Conservation (phyloP, 805 yeast species). For the Ogataea neopini region DNA sequence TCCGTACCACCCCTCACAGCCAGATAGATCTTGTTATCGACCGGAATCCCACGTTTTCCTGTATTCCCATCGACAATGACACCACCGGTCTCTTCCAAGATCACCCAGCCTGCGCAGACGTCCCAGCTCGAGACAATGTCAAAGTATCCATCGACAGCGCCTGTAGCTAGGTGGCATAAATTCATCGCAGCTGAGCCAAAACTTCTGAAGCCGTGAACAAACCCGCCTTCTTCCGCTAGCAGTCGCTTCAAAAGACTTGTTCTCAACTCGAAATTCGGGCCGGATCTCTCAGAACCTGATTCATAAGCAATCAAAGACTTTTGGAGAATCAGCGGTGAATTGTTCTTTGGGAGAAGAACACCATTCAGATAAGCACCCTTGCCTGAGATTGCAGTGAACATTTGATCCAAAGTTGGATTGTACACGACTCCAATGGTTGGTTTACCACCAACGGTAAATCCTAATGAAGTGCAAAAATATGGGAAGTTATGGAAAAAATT, state of each 20-base stretch:
- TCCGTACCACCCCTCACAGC: conserved; percentile 24
- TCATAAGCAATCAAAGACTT: conserved; percentile 58
- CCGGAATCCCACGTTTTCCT: conserved; percentile 44
- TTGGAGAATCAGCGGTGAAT: conserved; percentile 45
- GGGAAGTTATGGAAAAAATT: conserved; percentile 66
- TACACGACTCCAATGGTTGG: conserved; percentile 68
- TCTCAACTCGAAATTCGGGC: conserved; percentile 51
- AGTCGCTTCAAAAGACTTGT: conserved; percentile 48
- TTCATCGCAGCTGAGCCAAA: conserved; percentile 69
- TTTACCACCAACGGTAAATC: conserved; percentile 47
- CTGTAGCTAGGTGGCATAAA: conserved; percentile 57
- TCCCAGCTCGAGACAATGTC: conserved; percentile 65
- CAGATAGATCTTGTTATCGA: conserved; percentile 33
- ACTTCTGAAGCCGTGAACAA: conserved; percentile 61
- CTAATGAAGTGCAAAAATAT: conserved; percentile 60
- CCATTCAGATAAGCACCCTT: conserved; percentile 56
- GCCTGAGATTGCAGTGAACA: conserved; percentile 57
- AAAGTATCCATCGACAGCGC: conserved; percentile 63
- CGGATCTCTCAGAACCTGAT: conserved; percentile 60
- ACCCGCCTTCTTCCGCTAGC: conserved; percentile 49
- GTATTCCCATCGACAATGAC: conserved; percentile 54
- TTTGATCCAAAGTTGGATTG: conserved; percentile 55
- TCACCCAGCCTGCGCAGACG: conserved; percentile 69
- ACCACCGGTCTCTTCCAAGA: conserved; percentile 61
- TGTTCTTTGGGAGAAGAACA: conserved; percentile 33